Conservation (phyloP, 192 early-diverging fungal genomes). For the Dissophora ornata region DNA sequence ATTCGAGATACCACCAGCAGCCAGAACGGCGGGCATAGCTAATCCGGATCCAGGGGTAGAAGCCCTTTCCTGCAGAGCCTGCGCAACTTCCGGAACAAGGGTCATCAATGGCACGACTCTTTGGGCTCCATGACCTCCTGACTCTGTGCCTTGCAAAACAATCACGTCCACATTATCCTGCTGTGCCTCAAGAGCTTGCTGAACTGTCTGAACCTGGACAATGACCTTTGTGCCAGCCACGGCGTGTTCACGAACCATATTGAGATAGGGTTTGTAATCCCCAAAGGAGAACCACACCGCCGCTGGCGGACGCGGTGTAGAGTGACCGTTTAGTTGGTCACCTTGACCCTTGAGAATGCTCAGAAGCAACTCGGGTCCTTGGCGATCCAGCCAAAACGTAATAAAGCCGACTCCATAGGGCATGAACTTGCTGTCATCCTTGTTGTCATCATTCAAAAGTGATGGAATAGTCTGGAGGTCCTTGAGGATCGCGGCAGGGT, state of each 20-base stretch:
- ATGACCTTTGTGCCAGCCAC: slow-evolving; percentile 44
- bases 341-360: slow-evolving; percentile 20
- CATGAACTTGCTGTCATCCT: slow-evolving; percentile 9
- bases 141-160: slow-evolving; percentile 61
- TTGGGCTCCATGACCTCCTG: slow-evolving; percentile 60
- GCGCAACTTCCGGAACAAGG: slow-evolving; percentile 41
- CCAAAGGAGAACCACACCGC: slow-evolving; percentile 62
- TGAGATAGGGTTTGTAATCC: slow-evolving; percentile 50
- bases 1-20: slow-evolving; percentile 48
- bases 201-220: slow-evolving; percentile 60
- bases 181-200: slow-evolving; percentile 55
- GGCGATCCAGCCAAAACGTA: slow-evolving; percentile 47
- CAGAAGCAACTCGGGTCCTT: slow-evolving; percentile 54
- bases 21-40: slow-evolving; percentile 26
- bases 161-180: slow-evolving; percentile 58
- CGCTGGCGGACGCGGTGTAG: slow-evolving; percentile 39
- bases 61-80: slow-evolving; percentile 22
- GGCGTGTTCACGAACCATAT: slow-evolving; percentile 30
- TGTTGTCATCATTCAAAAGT: slow-evolving; percentile 2
- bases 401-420: slow-evolving; percentile 59
- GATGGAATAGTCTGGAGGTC: slow-evolving; percentile 19
- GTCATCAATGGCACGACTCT: slow-evolving; percentile 27
- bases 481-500: slow-evolving; percentile 29
- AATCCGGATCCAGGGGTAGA: not conserved
- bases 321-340: slow-evolving; percentile 6